Evolutionary conservation across 257 asterid species (phyloP).

Genomic region (Solanum ahanhuiri): DNA sequence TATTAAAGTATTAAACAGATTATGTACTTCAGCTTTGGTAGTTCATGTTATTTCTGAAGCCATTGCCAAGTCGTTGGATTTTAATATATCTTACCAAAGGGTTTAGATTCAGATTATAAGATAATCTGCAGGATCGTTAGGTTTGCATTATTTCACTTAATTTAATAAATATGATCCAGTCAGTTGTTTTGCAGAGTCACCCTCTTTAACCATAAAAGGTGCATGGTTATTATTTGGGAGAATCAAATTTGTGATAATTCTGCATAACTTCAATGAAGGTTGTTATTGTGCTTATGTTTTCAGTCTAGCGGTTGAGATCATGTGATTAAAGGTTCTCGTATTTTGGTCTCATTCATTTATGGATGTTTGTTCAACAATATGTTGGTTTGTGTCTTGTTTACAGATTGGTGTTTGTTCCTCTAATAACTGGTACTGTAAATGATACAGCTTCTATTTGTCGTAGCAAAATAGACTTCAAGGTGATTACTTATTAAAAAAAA

Average conservation of each 20-base stretch:
- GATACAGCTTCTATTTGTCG: neutral
- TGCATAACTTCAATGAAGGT: neutral
- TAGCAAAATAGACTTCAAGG: neutral
- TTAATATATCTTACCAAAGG: neutral
- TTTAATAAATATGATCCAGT: neutral
- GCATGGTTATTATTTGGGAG: neutral
- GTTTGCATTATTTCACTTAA: neutral
- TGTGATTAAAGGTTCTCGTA: neutral
- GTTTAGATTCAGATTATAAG: neutral
- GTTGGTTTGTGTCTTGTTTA: neutral
- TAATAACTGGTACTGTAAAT: neutral
- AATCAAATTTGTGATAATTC: neutral
- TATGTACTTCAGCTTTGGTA: neutral
- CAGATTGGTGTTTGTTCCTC: neutral
- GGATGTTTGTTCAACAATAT: neutral
- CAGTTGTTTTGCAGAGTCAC: neutral
- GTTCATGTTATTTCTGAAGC: neutral
- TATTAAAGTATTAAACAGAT: neutral
- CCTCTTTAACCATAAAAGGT: neutral
- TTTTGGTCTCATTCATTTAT: neutral
- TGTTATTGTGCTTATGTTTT: neutral
- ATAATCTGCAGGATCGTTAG: neutral
- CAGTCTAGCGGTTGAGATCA: neutral
- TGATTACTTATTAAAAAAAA: neutral
- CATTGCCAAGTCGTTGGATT: neutral